Conservation (phyloP, 1,284 basidiomycete species). For the Moesziomyces antarcticus region DNA sequence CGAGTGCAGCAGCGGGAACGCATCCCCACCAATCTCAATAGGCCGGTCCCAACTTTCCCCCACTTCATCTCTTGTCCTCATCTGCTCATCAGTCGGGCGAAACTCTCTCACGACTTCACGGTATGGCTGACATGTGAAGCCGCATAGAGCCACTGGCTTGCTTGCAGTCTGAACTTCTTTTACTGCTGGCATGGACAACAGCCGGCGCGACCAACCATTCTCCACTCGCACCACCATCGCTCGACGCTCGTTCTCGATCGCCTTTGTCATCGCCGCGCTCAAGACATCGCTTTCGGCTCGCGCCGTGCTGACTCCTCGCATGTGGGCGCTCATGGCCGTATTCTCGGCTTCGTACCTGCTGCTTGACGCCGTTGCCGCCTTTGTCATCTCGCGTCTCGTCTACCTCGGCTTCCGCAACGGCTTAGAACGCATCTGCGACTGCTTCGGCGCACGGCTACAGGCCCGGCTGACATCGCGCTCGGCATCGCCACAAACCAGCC, state of each 20-base stretch:
- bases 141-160: background rate
- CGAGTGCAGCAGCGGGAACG: background rate
- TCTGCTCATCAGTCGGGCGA: background rate
- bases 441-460: slow-evolving; percentile 27
- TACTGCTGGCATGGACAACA: background rate
- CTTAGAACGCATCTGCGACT: slow-evolving; percentile 18
- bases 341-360: slow-evolving; percentile 41
- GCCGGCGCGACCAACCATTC: background rate
- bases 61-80: background rate
- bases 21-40: background rate
- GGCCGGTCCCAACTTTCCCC: background rate
- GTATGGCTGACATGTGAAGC: background rate
- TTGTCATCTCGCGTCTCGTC: slow-evolving; percentile 39
- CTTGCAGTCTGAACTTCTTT: background rate
- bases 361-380: slow-evolving; percentile 33
- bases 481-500: slow-evolving; percentile 1
- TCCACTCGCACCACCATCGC: background rate
- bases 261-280: background rate
- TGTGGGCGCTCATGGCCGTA: slow-evolving; percentile 32
- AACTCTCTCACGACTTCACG: background rate
- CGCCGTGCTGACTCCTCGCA: slow-evolving; percentile 6
- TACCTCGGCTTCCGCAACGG: slow-evolving; percentile 25
- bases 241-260: no score
- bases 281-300: background rate
- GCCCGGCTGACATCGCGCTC: slow-evolving; percentile 14